Percentiles rank a stretch among this genome's conserved stretches.
These are phyloP conservation scores for Cichorium intybus DNA, from an alignment of 140 eudicot species.

Conservation along the genomic window DNA sequence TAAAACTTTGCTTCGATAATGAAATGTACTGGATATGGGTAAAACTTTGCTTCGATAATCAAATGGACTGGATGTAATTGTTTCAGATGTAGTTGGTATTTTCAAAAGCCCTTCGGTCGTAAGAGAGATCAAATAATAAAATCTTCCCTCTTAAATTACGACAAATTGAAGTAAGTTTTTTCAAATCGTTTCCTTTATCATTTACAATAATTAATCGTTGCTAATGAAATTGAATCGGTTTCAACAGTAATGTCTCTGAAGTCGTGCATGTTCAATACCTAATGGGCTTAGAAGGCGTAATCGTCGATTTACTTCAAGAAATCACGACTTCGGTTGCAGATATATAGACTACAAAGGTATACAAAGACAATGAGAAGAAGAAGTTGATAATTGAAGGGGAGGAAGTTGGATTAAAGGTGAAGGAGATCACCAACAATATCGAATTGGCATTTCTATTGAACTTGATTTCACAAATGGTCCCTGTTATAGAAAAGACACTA, in stretches of 20 bases:
- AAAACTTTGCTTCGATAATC: constrained; percentile 60
- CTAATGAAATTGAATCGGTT: not conserved
- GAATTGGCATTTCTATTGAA: constrained; percentile 67
- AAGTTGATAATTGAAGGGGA: not conserved
- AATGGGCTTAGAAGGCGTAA: constrained; percentile 90
- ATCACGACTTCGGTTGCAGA: constrained; percentile 53
- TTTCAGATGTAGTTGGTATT: constrained; percentile 75
- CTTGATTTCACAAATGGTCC: constrained; percentile 73
- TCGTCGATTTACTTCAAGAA: constrained; percentile 78
- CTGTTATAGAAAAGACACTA: too few relatives aligned
- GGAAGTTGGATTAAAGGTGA: constrained; percentile 28
- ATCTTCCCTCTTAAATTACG: constrained; percentile 82
- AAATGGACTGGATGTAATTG: constrained; percentile 78
- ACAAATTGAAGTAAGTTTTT: constrained; percentile 67
- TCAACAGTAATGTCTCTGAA: constrained; percentile 68
- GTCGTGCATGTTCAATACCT: constrained; percentile 83
- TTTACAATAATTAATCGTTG: not conserved
- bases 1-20: constrained; percentile 58
- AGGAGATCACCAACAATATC: constrained; percentile 24
- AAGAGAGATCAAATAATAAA: constrained; percentile 66
- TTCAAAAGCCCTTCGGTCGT: constrained; percentile 71
- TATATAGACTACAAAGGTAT: constrained; percentile 25
- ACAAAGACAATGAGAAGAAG: constrained; percentile 8
- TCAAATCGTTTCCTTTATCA: not conserved
- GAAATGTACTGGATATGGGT: constrained; percentile 64